These are phyloP conservation scores for Paraglomus occultum DNA, from an alignment of 192 early-diverging fungal genomes.

Conservation along the genomic window DNA sequence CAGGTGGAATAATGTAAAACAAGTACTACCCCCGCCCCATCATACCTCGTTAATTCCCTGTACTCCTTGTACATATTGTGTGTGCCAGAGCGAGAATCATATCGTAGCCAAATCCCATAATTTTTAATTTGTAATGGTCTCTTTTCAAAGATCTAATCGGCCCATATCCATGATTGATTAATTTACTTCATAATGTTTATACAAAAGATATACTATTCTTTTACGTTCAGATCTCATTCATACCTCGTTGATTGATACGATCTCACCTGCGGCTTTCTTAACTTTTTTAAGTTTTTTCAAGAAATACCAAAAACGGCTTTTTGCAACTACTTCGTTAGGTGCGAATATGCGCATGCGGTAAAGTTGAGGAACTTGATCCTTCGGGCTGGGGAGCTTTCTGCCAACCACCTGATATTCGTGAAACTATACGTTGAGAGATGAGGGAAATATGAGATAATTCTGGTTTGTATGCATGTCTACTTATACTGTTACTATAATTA, in stretches of 20 bases:
- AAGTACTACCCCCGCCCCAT: slow-evolving; percentile 56
- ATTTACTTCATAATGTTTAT: slow-evolving; percentile 9
- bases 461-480: too few relatives aligned
- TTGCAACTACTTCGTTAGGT: slow-evolving; percentile 97
- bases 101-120: slow-evolving; percentile 99
- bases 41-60: slow-evolving; percentile 89
- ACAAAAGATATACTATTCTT: not conserved
- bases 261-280: slow-evolving; percentile 98
- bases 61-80: slow-evolving; percentile 99
- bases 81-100: slow-evolving; percentile 98
- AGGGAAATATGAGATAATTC: not conserved
- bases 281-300: slow-evolving; percentile 98
- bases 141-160: slow-evolving; percentile 86
- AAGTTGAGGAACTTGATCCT: slow-evolving; percentile 90
- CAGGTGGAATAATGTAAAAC: slow-evolving; percentile 43
- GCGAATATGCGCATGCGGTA: slow-evolving; percentile 99
- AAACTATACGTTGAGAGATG: slow-evolving; percentile 35
- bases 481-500: too few relatives aligned
- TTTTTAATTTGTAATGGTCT: slow-evolving; percentile 91
- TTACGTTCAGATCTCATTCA: slow-evolving; percentile 35
- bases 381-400: slow-evolving; percentile 89
- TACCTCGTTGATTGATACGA: slow-evolving; percentile 96
- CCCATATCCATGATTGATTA: not conserved
- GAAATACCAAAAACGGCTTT: slow-evolving; percentile 99
- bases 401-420: slow-evolving; percentile 82